These are phyloP conservation scores for Ophiostoma ips DNA, from an alignment of 2,329 filamentous ascomycete genomes.

Conservation along the genomic window DNA sequence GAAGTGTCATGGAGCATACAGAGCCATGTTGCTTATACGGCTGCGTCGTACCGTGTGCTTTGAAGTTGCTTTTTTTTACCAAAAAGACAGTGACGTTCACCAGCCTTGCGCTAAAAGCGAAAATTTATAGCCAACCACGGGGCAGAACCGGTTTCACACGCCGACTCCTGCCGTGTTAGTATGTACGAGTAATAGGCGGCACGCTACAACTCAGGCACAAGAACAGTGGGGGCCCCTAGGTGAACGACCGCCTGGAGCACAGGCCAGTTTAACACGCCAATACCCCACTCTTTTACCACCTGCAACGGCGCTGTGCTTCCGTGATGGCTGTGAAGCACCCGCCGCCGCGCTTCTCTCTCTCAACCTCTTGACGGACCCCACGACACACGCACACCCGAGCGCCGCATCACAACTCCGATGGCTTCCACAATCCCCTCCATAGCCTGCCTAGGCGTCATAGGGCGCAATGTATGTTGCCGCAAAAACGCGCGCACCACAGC, in stretches of 20 bases:
- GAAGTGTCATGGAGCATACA: background rate
- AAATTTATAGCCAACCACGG: conserved; percentile 8
- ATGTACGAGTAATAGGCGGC: background rate
- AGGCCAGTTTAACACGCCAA: too few relatives aligned
- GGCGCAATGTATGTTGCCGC: conserved; percentile 58
- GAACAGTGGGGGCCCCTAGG: background rate
- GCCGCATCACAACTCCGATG: conserved; percentile 26
- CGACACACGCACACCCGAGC: background rate
- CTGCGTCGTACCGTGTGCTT: background rate
- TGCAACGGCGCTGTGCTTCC: background rate
- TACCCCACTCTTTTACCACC: too few relatives aligned
- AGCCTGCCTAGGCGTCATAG: conserved; percentile 86
- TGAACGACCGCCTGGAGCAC: too few relatives aligned
- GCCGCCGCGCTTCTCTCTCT: background rate
- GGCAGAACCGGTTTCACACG: conserved; percentile 7
- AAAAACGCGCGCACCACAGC: background rate
- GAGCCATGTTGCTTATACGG: background rate
- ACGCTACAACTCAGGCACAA: background rate
- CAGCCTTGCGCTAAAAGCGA: conserved; percentile 6
- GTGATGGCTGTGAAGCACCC: too few relatives aligned
- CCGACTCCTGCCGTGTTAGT: background rate
- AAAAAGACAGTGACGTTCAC: background rate
- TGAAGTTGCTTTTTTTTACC: background rate
- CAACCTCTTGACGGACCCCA: background rate
- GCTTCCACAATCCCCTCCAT: conserved; percentile 60